Evolutionary conservation across 352 stramenopile species (phyloP).

Genomic region (Phytopythium helicoides): DNA sequence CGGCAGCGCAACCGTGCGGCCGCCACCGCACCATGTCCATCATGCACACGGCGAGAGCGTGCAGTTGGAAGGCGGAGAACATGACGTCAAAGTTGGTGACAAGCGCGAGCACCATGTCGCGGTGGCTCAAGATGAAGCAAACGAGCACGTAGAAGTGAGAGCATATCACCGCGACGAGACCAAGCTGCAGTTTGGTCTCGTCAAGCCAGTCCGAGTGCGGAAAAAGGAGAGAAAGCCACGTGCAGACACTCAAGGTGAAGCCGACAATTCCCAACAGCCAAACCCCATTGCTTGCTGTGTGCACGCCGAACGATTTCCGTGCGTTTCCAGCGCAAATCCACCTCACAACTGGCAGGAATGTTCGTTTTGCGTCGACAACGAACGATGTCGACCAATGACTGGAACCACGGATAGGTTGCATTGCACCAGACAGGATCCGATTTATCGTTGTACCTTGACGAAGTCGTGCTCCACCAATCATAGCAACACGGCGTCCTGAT

Average conservation of each 20-base stretch:
- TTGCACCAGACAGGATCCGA: conserved; percentile 6
- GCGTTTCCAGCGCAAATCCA: not conserved
- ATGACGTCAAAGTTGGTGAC: conserved; percentile 22
- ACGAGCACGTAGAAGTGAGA: conserved; percentile 1
- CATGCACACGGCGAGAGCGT: conserved; percentile 20
- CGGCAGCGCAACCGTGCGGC: conserved; percentile 16
- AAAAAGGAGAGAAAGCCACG: conserved; percentile 1
- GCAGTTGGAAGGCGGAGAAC: conserved; percentile 17
- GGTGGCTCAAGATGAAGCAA: conserved; percentile 11
- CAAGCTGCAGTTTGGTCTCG: not conserved
- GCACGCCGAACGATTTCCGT: conserved; percentile 9
- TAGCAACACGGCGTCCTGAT: not conserved
- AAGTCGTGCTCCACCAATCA: not conserved
- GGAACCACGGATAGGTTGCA: not conserved
- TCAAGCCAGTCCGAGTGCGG: not conserved
- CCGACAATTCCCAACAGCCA: not conserved
- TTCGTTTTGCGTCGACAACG: not conserved
- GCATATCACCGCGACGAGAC: not conserved
- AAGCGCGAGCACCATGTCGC: conserved; percentile 12
- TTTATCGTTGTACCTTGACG: conserved; percentile 2
- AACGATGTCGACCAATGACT: conserved; percentile 5
- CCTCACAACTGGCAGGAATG: not conserved
- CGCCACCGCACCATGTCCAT: conserved; percentile 34
- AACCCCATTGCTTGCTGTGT: conserved; percentile 5
- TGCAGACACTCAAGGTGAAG: not conserved